Evolutionary conservation across 768 basidiomycete genomes (phyloP), one percentile per base, ranked within the genome.

Genomic region (Hysterangium stoloniferum): DNA sequence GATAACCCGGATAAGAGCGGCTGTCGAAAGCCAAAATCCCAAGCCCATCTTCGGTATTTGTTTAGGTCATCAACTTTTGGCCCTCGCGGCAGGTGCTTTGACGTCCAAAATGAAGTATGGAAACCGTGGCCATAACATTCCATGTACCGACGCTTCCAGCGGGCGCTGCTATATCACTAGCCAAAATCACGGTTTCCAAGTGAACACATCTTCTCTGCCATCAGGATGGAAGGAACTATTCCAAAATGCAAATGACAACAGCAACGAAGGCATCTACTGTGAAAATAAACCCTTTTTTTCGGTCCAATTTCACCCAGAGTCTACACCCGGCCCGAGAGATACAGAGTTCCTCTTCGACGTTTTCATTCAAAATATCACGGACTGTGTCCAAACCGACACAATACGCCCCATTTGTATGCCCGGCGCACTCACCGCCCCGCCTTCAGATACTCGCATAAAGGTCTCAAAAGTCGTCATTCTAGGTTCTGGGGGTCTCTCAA

Each of bases 51-150:
- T 98, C 61, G 96, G 96, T 64, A 99, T 99, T 62, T 98, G 96
- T 71, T 80, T 99, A 32, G 96, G 96, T 32, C 95, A 99, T 66
- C 96, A 99, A 70, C 76, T 99, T 29, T 78, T 99, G 59, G 93
- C 94, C 6, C 79, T 97, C 54, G 96, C 96, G 27, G 85, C 89
- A 1, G 96, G 96, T 29, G 95, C 92, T 4, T 78, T 75, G 55
- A 98, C 96, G 4, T 90, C 89, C 32, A 99, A 99, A 70, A 98
- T 99, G 93, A 97, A 97, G 72, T 98, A 98, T 65, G 96, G 96
- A 33, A 99, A 99, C 62, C 90, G 96, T 56, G 96, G 96, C 4
- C 93, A 97, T 65, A 99, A 99, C 67, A 91, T 99, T 62, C 96
- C 96, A 3, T 98, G 95, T 65, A 98, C 90, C 15, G 90, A 93